Evolutionary conservation across 2,329 filamentous ascomycete species (phyloP).

Genomic region (Massarina eburnea): DNA sequence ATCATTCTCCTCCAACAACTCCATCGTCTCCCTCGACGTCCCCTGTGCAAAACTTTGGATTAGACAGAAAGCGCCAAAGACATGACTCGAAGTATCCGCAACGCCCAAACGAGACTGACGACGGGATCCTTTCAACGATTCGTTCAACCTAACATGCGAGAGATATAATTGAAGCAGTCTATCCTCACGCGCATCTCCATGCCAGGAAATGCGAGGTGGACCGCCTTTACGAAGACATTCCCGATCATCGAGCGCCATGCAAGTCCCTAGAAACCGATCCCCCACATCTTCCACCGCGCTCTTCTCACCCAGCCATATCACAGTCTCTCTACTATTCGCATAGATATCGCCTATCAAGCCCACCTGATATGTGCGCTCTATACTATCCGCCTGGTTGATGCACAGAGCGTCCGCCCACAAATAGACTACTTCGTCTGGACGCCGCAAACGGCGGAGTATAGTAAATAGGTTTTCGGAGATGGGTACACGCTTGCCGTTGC

Average conservation of each 20-base stretch:
- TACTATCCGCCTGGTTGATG: conserved; percentile 12
- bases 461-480: conserved; percentile 1
- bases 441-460: conserved; percentile 5
- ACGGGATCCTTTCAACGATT: neutral
- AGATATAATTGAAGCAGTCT: conserved; percentile 8
- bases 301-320: conserved; percentile 17
- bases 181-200: conserved; percentile 5
- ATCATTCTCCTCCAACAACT: conserved; percentile 9
- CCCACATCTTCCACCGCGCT: conserved; percentile 10
- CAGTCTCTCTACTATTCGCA: conserved; percentile 9
- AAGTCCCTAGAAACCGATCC: conserved; percentile 4
- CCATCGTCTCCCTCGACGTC: conserved; percentile 2
- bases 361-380: conserved; percentile 13
- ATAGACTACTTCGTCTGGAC: neutral
- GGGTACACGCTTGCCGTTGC: neutral
- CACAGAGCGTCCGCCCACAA: conserved; percentile 16
- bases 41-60: conserved; percentile 17
- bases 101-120: neutral
- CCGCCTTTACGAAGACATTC: conserved; percentile 2
- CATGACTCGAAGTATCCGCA: conserved; percentile 8
- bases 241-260: conserved; percentile 6
- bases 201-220: conserved; percentile 9
- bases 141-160: neutral
- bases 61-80: conserved; percentile 22
- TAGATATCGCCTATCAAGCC: conserved; percentile 17